These are phyloP conservation scores for Calonectria multiphialidica DNA, from an alignment of 2,329 filamentous ascomycete genomes.

Conservation along the genomic window DNA sequence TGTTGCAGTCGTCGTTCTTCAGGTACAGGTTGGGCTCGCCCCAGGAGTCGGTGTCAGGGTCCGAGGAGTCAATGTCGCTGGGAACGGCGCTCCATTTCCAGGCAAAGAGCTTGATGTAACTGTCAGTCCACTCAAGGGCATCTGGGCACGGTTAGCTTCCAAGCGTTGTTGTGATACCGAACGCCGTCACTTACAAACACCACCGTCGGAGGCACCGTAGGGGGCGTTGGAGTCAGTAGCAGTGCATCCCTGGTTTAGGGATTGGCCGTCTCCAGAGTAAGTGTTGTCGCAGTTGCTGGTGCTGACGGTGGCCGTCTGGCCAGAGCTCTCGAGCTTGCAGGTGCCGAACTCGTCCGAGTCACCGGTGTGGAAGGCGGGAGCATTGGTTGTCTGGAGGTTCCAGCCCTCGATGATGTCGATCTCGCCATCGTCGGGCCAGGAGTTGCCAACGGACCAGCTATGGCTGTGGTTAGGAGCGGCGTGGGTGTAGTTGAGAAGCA, in stretches of 20 bases:
- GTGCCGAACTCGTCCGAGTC: constrained; percentile 43
- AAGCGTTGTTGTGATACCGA: constrained; percentile 51
- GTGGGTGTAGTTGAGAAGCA: no score
- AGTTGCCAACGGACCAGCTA: constrained; percentile 62
- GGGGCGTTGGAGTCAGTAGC: constrained; percentile 53
- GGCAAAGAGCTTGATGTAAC: constrained; percentile 56
- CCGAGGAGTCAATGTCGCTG: constrained; percentile 49
- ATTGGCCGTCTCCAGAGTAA: constrained; percentile 47
- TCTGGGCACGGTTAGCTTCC: constrained; percentile 26
- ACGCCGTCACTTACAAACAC: constrained; percentile 52
- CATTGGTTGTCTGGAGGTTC: constrained; percentile 66
- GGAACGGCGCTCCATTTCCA: constrained; percentile 51
- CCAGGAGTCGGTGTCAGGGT: constrained; percentile 74
- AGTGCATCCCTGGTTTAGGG: constrained; percentile 54
- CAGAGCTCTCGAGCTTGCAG: constrained; percentile 48
- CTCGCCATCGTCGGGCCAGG: constrained; percentile 74
- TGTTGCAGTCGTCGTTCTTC: constrained; percentile 69
- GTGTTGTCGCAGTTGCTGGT: constrained; percentile 56
- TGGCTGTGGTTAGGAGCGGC: not conserved
- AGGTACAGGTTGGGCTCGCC: constrained; percentile 73
- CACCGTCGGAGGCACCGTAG: constrained; percentile 53
- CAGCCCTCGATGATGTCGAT: constrained; percentile 78
- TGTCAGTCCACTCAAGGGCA: constrained; percentile 57
- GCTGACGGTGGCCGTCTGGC: constrained; percentile 47
- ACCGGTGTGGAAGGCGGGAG: constrained; percentile 70